Conservation (phyloP, 2,329 filamentous ascomycete species). For the Colletotrichum camelliae region DNA sequence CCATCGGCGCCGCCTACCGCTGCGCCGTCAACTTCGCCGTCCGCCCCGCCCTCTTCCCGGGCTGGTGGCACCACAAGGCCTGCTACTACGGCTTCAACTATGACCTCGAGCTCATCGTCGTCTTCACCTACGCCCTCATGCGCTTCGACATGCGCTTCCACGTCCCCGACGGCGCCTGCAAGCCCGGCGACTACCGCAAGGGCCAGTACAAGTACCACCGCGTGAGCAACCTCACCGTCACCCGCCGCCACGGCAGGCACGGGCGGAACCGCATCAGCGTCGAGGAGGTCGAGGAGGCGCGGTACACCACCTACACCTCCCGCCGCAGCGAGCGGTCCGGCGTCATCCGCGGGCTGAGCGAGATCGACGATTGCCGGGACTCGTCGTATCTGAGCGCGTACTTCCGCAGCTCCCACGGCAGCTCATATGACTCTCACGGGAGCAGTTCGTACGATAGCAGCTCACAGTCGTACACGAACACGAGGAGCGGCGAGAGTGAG, state of each 20-base stretch:
- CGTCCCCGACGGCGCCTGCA: conserved; percentile 62
- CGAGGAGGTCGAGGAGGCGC: conserved; percentile 25
- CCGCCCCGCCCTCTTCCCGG: conserved; percentile 53
- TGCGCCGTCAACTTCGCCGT: conserved; percentile 61
- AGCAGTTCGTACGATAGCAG: neutral
- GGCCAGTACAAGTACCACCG: conserved; percentile 12
- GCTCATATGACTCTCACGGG: neutral
- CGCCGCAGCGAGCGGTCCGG: conserved; percentile 25
- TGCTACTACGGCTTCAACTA: conserved; percentile 86
- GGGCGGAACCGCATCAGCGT: conserved; percentile 5
- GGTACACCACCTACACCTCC: conserved; percentile 24
- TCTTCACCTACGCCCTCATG: conserved; percentile 68
- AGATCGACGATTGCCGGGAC: neutral
- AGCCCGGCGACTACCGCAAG: conserved; percentile 55
- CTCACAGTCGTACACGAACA: neutral
- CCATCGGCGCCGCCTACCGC: conserved; percentile 74
- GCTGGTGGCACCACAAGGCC: conserved; percentile 73
- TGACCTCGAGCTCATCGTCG: conserved; percentile 72
- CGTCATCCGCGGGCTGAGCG: neutral
- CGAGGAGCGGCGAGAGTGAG: neutral
- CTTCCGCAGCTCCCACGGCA: neutral
- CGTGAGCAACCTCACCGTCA: conserved; percentile 8
- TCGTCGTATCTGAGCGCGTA: neutral
- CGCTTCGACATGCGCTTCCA: conserved; percentile 80
- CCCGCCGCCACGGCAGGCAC: neutral